Base-by-base conservation (phyloP, 148 eudicot species). In the Talinum fruticosum region DNA sequence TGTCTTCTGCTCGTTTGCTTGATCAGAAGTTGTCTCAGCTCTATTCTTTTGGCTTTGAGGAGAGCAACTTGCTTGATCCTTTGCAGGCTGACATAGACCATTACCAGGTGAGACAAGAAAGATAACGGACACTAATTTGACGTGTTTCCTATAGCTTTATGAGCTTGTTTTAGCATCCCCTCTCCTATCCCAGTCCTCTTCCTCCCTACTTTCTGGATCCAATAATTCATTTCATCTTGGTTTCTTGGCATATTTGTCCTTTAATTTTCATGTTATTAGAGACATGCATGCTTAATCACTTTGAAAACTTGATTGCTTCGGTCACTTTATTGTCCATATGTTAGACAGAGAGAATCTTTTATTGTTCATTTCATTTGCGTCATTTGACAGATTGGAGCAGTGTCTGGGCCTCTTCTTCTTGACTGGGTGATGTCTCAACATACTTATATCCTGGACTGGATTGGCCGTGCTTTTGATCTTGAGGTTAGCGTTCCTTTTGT, bases 391-490 rank as follows among this genome's bases (percentile, higher is more conserved):
- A 80, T 94, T 81, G 87, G 86, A 74, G 88, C 88, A 71, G 79
- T 90, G 49, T 87, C 90, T 6, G 83, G 90, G 75, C 83, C 98
- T 72, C 82, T 94, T 76, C 83, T 94, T 84, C 97, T 94, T 75
- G 98, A 94, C 66, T 94, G 98, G 98, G 87, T 92, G 53, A 87
- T 94, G 69, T 84, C 95, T 84, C 95, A 94, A 82, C 92, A 92
- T 73, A 79, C 81, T 69, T 86, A 88, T 73, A 89, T 94, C 71
- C 76, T 92, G 81, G 93, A 90, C 81, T 94, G 98, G 98, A 90
- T 92, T 59, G 87, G 88, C 80, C 98, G 98, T 79, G 90, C 89
- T 80, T 89, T 92, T 83, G 89, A 88, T 77, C 89, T 94, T 79
- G 98, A 94, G 98, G 98, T 94, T 82, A 61, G 86, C 78, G 71